A percentile compares a stretch with the other conserved stretches of the same genome.
Evolutionary conservation across 2,329 filamentous ascomycete species (phyloP).

Genomic region (Lecanicillium sp.): DNA sequence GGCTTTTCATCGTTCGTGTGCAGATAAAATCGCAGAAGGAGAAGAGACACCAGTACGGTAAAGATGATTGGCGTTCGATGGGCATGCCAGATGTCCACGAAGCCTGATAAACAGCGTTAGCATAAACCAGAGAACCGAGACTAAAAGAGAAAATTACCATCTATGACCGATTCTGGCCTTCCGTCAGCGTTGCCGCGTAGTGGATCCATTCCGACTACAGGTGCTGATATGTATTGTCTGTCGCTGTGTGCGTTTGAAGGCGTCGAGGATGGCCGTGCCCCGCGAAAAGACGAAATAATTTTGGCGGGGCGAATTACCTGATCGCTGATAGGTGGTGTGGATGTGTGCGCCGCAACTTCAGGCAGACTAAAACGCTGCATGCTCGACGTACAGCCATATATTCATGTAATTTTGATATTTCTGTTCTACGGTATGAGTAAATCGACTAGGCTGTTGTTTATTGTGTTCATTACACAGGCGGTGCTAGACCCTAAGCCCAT

Average conservation of each 20-base stretch:
- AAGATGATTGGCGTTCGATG: constrained; percentile 38
- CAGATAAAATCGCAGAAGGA: constrained; percentile 34
- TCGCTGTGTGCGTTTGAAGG: constrained; percentile 2
- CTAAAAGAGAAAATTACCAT: constrained; percentile 8
- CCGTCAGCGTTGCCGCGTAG: constrained; percentile 1
- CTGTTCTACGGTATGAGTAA: too few relatives aligned
- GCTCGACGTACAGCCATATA: not conserved
- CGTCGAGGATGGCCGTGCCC: constrained; percentile 8
- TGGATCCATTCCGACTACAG: constrained; percentile 10
- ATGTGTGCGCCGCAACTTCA: not conserved
- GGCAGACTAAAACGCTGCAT: not conserved
- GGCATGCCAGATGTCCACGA: constrained; percentile 37
- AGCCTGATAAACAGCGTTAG: constrained; percentile 17
- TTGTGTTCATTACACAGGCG: too few relatives aligned
- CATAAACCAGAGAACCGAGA: not conserved
- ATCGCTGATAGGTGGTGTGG: constrained; percentile 6
- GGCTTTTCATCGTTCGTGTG: constrained; percentile 26
- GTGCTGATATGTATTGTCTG: constrained; percentile 4
- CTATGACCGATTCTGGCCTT: constrained; percentile 4
- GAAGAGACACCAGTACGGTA: constrained; percentile 26
- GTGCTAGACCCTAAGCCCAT: too few relatives aligned
- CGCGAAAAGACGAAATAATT: constrained; percentile 13
- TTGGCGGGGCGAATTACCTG: constrained; percentile 13
- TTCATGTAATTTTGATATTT: too few relatives aligned
- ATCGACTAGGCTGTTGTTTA: too few relatives aligned